Base-by-base conservation (phyloP, 257 asterid genomes). In the Voacanga thouarsii region DNA sequence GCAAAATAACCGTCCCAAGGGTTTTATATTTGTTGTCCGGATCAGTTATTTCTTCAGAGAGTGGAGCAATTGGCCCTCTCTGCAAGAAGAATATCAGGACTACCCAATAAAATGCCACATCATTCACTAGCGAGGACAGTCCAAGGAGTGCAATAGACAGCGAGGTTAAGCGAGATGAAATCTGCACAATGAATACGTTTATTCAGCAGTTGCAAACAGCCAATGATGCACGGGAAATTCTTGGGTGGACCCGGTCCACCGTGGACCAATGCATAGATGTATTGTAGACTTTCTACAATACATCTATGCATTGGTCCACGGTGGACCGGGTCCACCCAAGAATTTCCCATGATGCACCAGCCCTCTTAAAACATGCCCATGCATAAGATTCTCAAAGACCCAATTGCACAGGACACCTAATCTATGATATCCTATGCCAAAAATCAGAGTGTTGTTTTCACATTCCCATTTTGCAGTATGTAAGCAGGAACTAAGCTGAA, bases 61-160 rank as follows among this genome's bases (percentile, higher is more conserved):
- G 73, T 7, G 99, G 99, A 11, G 96, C 91, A 41, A 96, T 89
- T 24, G 99, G 99, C 47, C 99, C 99, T 85, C 99, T 85, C 85
- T 96, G 99, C 84, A 96, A 80, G 86, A 96, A 89, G 92, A 91
- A 96, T 93, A 96, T 88, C 78, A 96, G 82, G 26, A 86, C 97
- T 21, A 87, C 96, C 99, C 99, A 96, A 68, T 93, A 96, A 81
- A 96, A 96, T 9, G 98, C 95, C 63, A 95, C 97, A 41, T 95
- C 97, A 44, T 74, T 95, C 59, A 93, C 86, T 81, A 95, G 88
- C 7, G 99, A 87, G 11, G 89, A 78, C 84, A 90, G 82, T 59
- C 97, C 99, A 77, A 95, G 97, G 72, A 95, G 96, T 67, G 71
- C 93, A 51, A 95, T 90, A 51, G 97, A 89, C 12, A 86, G 90